Percentiles rank a stretch among this genome's conserved stretches.
phyloP scores from a whole-genome alignment of 2,329 filamentous ascomycete species.

The Alternaria viburni region DNA sequence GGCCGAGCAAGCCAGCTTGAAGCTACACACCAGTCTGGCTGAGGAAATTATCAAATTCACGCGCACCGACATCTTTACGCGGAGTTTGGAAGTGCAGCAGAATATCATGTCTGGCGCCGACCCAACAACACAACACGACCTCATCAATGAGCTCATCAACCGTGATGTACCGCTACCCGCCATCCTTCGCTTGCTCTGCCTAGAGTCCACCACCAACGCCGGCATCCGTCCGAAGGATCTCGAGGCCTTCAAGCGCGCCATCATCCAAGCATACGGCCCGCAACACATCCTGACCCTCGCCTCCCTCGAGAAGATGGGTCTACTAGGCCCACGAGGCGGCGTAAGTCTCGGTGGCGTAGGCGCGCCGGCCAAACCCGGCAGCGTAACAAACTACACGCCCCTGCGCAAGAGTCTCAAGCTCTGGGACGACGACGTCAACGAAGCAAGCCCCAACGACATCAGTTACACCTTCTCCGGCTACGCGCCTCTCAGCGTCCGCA shows the following conservation, averaged over 20 bases:
- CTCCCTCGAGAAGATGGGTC: conserved; percentile 85
- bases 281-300: conserved; percentile 91
- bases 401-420: conserved; percentile 85
- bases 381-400: conserved; percentile 83
- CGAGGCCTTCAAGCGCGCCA: conserved; percentile 84
- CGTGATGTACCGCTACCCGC: conserved; percentile 81
- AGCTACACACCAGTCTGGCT: conserved; percentile 87
- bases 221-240: conserved; percentile 88
- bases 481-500: conserved; percentile 85
- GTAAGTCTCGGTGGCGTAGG: conserved; percentile 54
- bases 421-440: conserved; percentile 95
- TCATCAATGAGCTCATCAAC: conserved; percentile 92
- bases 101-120: conserved; percentile 91
- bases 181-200: conserved; percentile 82
- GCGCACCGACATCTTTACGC: conserved; percentile 84
- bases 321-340: conserved; percentile 69
- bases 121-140: conserved; percentile 85
- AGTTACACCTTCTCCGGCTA: conserved; percentile 99
- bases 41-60: conserved; percentile 97
- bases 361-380: conserved; percentile 41
- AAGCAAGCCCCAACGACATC: conserved; percentile 91
- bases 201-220: conserved; percentile 88
- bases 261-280: conserved; percentile 92
- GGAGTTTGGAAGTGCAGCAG: conserved; percentile 90
- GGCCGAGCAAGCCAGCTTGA: conserved; percentile 90